Evolutionary conservation across 306 rosid genomes (phyloP), one percentile per base, ranked within the genome.

Genomic region (Quercus mongolica): DNA sequence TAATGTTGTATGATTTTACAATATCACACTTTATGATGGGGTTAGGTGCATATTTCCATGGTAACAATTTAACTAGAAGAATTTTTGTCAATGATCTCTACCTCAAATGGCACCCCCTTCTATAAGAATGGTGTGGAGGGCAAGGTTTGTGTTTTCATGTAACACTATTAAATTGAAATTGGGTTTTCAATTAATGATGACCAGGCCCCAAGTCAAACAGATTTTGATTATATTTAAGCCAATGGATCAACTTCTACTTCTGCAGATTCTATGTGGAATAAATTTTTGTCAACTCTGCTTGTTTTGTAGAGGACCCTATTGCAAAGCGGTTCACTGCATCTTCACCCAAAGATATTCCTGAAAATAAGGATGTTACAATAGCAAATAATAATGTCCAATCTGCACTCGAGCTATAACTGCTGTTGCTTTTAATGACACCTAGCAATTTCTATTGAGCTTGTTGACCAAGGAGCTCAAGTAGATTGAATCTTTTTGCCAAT

Each of bases 221-320:
- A 4, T 5, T 28, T 14, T 21, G 19, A 13, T 21, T 21, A 61
- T 61, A 33, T 62, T 19, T 19, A 26, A 62, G 69, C 19, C 67
- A 19, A 33, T 63, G 6, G 74, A 31, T 71, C 51, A 3, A 41
- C n/a, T 31, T 77, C 28, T 51, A 18, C 14, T 56, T 21, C 72
- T 68, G 35, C 7, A 10, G 19, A 69, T 70, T 25, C 38, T 23
- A 5, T 74, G 11, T 44, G n/a, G 49, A n/a, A 25, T 41, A 44
- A 62, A 56, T 71, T 59, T 71, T 74, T 76, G 38, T 21, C 68
- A 20, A 26, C 54, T 69, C 75, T 74, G 59, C 81, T 69, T 84
- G 65, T 68, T 88, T 68, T 69, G 71, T 83, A 94, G 98, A 87
- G 79, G 98, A 94, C 76, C 92, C 98, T 20, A 91, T 95, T 81